Evolutionary conservation across 306 rosid genomes (phyloP), one percentile per base, ranked within the genome.

Genomic region (Mimosa bimucronata): DNA sequence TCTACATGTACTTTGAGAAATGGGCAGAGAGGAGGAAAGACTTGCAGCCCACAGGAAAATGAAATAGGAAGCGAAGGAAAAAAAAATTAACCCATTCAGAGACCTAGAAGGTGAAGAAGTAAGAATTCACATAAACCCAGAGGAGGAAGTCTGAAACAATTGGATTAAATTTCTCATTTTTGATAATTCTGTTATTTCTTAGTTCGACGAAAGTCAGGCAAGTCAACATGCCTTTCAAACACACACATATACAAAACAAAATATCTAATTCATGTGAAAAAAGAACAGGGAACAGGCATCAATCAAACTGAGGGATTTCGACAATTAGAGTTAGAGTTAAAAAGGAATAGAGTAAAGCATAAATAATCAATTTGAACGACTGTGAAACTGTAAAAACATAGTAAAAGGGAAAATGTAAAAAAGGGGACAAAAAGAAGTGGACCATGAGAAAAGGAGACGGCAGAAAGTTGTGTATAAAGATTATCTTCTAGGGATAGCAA

Each of bases 171-270:
- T 38, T 61, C 76, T 53, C 73, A 84, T 77, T 52, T 61, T 68
- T 13, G 31, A 58, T 80, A 69, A 11, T 82, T 82, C 25, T n/a
- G 42, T 66, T 76, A 69, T 76, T 31, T 21, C 41, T 31, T n/a
- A 12, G 6, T 45, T 58, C 42, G 70, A 41, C 66, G 21, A 21
- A 25, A 66, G 80, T 77, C 85, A 83, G 72, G 58, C 12, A 30
- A 80, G 91, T 87, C 94, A 89, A 85, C 89, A 29, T 34, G 29
- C 76, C 75, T 4, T 78, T 81, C 76, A 40, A 62, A 60, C 7
- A 28, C 76, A 45, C 68, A 28, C 3, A 61, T 2, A 61, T 6
- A 26, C 34, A 60, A 13, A 55, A 34, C 38, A 34, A 34, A 34
- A 69, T 73, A 77, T 60, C 45, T 61, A 41, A 21, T 65, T 70